These are phyloP conservation scores for Euphorbia celastroides DNA, from an alignment of 441 rosid species.

Conservation along the genomic window DNA sequence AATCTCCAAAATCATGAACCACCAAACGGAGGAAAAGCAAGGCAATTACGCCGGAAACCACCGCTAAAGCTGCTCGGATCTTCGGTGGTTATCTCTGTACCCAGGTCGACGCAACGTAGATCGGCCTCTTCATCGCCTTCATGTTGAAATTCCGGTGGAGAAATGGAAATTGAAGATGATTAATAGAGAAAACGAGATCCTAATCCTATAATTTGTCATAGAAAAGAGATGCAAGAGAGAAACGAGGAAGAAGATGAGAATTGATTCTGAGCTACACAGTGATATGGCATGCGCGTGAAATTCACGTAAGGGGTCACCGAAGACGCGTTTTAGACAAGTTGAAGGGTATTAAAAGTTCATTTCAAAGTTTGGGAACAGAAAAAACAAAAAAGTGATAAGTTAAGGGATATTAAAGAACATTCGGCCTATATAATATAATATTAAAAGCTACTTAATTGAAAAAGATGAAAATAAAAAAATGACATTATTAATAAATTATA, in stretches of 20 bases:
- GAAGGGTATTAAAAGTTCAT: no score
- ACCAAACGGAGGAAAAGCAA: constrained; percentile 72
- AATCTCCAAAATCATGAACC: constrained; percentile 78
- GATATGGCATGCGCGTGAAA: no score
- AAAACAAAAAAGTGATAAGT: no score
- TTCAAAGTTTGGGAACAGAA: no score
- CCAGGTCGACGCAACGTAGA: constrained; percentile 76
- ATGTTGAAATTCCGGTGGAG: constrained; percentile 14
- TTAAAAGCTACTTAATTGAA: no score
- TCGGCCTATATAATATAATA: no score
- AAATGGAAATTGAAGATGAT: background rate
- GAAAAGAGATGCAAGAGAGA: background rate
- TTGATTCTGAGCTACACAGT: background rate
- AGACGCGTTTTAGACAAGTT: no score
- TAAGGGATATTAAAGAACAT: no score
- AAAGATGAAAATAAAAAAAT: no score
- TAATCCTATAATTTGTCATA: background rate
- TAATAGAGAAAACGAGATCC: constrained; percentile 2
- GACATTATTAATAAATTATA: no score
- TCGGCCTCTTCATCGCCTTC: constrained; percentile 58
- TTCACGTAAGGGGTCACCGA: no score
- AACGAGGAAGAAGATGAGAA: background rate
- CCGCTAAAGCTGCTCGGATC: constrained; percentile 75
- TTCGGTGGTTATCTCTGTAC: constrained; percentile 90
- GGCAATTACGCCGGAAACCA: constrained; percentile 74